Conservation (phyloP, 176 grass and related monocot genomes). For the Carex myosuroides region DNA sequence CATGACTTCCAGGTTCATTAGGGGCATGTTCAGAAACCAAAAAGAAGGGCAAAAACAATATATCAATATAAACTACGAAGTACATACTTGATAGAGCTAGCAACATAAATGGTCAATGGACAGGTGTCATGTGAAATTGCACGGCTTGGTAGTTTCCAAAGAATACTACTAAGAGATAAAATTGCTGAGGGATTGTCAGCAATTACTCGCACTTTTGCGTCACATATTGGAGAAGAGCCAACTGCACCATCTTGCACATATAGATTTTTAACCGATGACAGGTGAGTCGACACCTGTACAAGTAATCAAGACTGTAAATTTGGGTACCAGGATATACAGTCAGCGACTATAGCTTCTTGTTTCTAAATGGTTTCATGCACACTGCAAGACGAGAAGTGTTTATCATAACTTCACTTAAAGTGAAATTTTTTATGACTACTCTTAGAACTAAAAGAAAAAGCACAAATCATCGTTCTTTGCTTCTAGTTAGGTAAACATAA, state of each 20-base stretch:
- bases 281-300: conserved; percentile 57
- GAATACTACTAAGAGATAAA: conserved; percentile 41
- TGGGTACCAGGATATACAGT: neutral
- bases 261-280: conserved; percentile 61
- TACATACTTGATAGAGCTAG: conserved; percentile 86
- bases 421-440: neutral
- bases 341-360: neutral
- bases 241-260: conserved; percentile 78
- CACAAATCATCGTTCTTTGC: neutral
- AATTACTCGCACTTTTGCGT: conserved; percentile 84
- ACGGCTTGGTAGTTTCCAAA: conserved; percentile 59
- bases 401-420: neutral
- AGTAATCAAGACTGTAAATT: neutral
- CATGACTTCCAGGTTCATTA: neutral
- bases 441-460: neutral
- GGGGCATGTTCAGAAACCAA: neutral
- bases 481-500: neutral
- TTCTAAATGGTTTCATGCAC: neutral
- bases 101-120: conserved; percentile 75
- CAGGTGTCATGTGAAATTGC: conserved; percentile 84
- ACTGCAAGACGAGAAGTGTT: neutral
- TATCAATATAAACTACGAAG: neutral
- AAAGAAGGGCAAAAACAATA: neutral
- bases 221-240: conserved; percentile 55
- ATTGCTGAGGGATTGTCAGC: conserved; percentile 72